Percentiles rank a stretch among this genome's conserved stretches.
phyloP scores from a whole-genome alignment of 495 filamentous ascomycete species.

The Aspergillus wentii region DNA sequence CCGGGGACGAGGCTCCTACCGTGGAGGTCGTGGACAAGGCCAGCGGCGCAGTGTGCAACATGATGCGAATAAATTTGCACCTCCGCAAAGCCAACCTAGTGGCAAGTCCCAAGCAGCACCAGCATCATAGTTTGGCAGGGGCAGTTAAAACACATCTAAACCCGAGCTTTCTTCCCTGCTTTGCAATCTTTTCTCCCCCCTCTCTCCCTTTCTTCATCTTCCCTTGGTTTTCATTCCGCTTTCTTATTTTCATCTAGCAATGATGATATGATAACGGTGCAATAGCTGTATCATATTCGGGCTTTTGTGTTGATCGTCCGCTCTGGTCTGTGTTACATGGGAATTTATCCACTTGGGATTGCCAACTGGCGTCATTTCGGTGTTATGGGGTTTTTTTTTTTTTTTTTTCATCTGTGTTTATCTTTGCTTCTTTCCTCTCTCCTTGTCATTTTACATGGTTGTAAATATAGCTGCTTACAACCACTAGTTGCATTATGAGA shows the following conservation, averaged over 20 bases:
- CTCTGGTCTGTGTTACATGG: constrained; percentile 5
- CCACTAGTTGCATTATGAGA: no score
- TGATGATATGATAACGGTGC: constrained; percentile 20
- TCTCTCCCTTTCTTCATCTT: constrained; percentile 4
- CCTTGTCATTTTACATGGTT: no score
- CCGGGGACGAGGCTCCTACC: constrained; percentile 36
- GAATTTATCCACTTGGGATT: constrained; percentile 8
- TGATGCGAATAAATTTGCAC: constrained; percentile 25
- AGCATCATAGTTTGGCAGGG: constrained; percentile 11
- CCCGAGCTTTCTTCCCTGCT: neutral
- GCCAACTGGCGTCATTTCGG: neutral
- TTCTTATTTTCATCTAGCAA: constrained; percentile 10
- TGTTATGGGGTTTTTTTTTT: constrained; percentile 1
- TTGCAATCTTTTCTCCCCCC: constrained; percentile 1
- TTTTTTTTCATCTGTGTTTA: constrained; percentile 1
- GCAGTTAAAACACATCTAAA: no score
- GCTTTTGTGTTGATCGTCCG: neutral
- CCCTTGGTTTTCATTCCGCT: constrained; percentile 4
- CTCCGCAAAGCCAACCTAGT: constrained; percentile 21
- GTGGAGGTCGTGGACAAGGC: constrained; percentile 41
- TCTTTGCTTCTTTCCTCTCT: no score
- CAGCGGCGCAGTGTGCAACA: constrained; percentile 34
- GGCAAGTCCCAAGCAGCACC: constrained; percentile 32
- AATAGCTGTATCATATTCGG: constrained; percentile 31
- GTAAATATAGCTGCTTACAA: no score